Conservation (phyloP, 1,139 yeast genomes). For the Wickerhamomyces sp. region DNA sequence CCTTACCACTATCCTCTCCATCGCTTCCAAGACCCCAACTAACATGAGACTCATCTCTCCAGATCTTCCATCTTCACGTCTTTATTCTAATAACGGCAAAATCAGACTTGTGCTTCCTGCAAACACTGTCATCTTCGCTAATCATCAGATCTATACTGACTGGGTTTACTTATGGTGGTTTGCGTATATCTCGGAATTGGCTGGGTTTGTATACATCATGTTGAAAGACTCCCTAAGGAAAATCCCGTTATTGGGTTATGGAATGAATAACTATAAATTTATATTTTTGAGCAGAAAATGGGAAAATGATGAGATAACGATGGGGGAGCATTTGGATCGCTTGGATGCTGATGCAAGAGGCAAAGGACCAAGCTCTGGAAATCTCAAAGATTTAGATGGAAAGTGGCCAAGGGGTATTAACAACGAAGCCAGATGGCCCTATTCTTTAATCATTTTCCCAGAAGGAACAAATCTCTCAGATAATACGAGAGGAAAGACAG, state of each 20-base stretch:
- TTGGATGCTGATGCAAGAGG: slow-evolving; percentile 48
- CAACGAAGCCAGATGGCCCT: slow-evolving; percentile 34
- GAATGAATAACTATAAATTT: slow-evolving; percentile 78
- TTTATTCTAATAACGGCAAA: slow-evolving; percentile 23
- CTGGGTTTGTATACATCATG: slow-evolving; percentile 65
- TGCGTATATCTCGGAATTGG: slow-evolving; percentile 60
- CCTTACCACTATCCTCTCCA: slow-evolving; percentile 39
- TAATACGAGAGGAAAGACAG: slow-evolving; percentile 57
- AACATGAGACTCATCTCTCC: slow-evolving; percentile 36
- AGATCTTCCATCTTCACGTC: slow-evolving; percentile 24
- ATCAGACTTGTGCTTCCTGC: slow-evolving; percentile 33
- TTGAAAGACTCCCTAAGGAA: slow-evolving; percentile 72
- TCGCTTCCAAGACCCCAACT: slow-evolving; percentile 35
- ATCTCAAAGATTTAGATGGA: slow-evolving; percentile 23
- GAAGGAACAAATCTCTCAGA: slow-evolving; percentile 89
- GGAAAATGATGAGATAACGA: slow-evolving; percentile 62
- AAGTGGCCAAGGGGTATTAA: slow-evolving; percentile 39
- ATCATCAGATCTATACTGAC: slow-evolving; percentile 92
- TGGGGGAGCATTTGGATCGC: slow-evolving; percentile 51
- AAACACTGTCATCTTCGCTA: slow-evolving; percentile 65
- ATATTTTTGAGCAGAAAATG: slow-evolving; percentile 82
- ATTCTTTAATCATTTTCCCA: slow-evolving; percentile 70
- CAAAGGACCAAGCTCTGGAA: slow-evolving; percentile 49
- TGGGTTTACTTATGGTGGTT: slow-evolving; percentile 95
- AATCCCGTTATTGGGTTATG: slow-evolving; percentile 80